These are phyloP conservation scores for Endothia cerciana DNA, from an alignment of 2,329 filamentous ascomycete genomes.

Conservation along the genomic window DNA sequence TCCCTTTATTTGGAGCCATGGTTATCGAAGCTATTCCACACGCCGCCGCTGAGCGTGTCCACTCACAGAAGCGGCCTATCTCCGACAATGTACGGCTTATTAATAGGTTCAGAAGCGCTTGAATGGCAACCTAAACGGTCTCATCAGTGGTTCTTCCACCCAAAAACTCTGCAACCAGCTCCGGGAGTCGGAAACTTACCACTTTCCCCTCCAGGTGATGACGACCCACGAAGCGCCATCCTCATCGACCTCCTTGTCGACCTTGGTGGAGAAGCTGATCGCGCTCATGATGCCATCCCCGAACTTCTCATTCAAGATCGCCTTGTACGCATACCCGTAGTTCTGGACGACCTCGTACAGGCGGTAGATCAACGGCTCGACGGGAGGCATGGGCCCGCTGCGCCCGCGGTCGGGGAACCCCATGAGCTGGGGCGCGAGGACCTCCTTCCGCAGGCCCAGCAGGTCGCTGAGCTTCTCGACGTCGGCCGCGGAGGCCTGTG, in stretches of 20 bases:
- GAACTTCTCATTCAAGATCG: slow-evolving; percentile 93
- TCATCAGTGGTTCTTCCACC: slow-evolving; percentile 15
- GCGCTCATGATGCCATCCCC: slow-evolving; percentile 96
- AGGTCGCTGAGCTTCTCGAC: slow-evolving; percentile 63
- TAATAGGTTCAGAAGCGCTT: slow-evolving; percentile 38
- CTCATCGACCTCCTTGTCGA: slow-evolving; percentile 91
- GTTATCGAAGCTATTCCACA: not conserved
- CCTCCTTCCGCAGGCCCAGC: slow-evolving; percentile 52
- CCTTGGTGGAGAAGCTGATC: slow-evolving; percentile 85
- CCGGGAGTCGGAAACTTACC: slow-evolving; percentile 56
- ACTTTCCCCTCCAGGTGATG: slow-evolving; percentile 83
- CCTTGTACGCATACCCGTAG: slow-evolving; percentile 96
- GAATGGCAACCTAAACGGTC: slow-evolving; percentile 40
- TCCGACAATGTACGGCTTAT: not conserved
- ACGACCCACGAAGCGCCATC: slow-evolving; percentile 81
- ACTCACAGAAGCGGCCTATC: not conserved
- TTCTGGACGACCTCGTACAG: slow-evolving; percentile 96
- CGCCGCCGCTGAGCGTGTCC: not conserved
- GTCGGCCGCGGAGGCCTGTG: slow-evolving; percentile 54
- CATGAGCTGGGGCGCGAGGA: slow-evolving; percentile 64
- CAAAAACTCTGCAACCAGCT: not conserved
- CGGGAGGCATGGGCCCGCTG: slow-evolving; percentile 80
- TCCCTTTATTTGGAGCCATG: not conserved
- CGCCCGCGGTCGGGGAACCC: slow-evolving; percentile 82
- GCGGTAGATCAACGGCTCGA: slow-evolving; percentile 85